Percentiles rank a stretch among this genome's conserved stretches.
Conservation (phyloP, 1,284 basidiomycete species). For the Gymnopus androsaceus region DNA sequence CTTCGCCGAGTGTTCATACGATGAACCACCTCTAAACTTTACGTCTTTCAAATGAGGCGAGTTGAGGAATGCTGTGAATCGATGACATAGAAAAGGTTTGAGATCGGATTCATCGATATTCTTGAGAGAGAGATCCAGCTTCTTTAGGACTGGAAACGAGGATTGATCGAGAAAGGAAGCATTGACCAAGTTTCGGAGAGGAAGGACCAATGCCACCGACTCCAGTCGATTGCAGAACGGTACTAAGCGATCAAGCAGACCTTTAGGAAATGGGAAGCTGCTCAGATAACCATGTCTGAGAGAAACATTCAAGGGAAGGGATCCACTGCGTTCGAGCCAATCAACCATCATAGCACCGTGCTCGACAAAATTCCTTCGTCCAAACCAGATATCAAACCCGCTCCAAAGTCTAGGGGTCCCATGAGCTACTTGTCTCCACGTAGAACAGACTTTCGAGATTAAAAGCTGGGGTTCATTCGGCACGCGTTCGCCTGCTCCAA, state of each 20-base stretch:
- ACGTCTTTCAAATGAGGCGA: background rate
- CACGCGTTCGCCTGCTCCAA: background rate
- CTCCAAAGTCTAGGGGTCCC: conserved; percentile 1
- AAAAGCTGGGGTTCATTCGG: background rate
- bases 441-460: background rate
- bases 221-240: conserved; percentile 1
- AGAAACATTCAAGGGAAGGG: background rate
- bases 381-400: background rate
- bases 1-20: background rate
- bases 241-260: background rate
- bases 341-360: background rate
- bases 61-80: background rate
- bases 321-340: background rate
- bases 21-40: background rate
- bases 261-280: background rate
- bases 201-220: background rate
- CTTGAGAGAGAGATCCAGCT: background rate
- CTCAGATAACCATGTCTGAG: background rate
- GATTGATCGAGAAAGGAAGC: background rate
- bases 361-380: background rate
- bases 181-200: background rate
- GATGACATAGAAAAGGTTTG: background rate
- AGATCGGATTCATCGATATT: background rate
- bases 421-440: background rate
- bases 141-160: background rate